phyloP scores from a whole-genome alignment of 106 monocot species.

The Apostasia ramifera region DNA sequence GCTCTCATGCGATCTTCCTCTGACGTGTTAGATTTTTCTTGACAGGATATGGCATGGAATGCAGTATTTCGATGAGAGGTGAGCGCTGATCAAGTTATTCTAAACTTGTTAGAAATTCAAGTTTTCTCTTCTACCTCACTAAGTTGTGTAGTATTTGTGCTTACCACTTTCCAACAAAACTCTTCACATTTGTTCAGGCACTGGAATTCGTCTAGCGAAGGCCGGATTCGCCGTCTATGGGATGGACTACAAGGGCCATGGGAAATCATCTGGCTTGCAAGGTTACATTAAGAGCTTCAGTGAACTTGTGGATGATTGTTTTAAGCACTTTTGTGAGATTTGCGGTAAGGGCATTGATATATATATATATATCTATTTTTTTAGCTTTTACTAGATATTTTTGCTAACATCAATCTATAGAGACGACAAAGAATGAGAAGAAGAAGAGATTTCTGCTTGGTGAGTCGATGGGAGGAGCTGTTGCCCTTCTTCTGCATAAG shows the following conservation, averaged over 20 bases:
- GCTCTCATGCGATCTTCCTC: too few species aligned
- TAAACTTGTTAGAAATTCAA: neutral
- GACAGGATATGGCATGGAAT: slow-evolving; percentile 64
- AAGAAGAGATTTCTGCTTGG: slow-evolving; percentile 47
- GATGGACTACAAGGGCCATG: slow-evolving; percentile 69
- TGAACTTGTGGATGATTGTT: slow-evolving; percentile 38
- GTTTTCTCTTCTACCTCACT: too few species aligned
- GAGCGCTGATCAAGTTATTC: neutral
- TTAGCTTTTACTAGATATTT: neutral
- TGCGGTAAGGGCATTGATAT: slow-evolving; percentile 26
- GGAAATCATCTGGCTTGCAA: slow-evolving; percentile 66
- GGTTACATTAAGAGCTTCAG: slow-evolving; percentile 52
- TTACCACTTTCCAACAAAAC: neutral
- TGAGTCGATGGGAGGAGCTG: slow-evolving; percentile 77
- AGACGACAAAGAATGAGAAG: slow-evolving; percentile 36
- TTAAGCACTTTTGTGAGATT: slow-evolving; percentile 27
- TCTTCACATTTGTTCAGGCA: slow-evolving; percentile 12
- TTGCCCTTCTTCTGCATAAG: slow-evolving; percentile 35
- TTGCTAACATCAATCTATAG: slow-evolving; percentile 9
- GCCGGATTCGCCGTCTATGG: slow-evolving; percentile 62
- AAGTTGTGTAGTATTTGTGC: neutral
- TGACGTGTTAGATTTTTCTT: neutral
- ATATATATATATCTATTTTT: too few species aligned
- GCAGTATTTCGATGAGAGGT: slow-evolving; percentile 81
- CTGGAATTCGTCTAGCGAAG: slow-evolving; percentile 29